phyloP scores from a whole-genome alignment of 345 rosid genomes.

The Aethionema arabicum region DNA sequence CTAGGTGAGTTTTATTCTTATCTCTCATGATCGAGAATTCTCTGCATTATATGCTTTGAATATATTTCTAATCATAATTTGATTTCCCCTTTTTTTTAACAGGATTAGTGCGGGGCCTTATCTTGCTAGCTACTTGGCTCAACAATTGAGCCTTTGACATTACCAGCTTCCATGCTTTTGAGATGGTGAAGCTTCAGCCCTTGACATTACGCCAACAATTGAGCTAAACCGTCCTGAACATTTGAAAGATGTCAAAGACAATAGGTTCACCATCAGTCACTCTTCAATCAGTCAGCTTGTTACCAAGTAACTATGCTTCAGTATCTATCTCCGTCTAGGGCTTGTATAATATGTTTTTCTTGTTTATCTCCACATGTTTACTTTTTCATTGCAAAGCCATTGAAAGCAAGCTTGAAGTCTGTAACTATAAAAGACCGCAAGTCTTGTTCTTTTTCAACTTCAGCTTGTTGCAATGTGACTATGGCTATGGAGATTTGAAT shows the following conservation, averaged over 20 bases:
- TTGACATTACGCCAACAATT: conserved; percentile 34
- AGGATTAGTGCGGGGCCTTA: conserved; percentile 94
- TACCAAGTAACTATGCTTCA: conserved; percentile 42
- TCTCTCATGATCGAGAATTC: conserved; percentile 10
- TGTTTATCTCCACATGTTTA: conserved; percentile 32
- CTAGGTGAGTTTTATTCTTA: conserved; percentile 46
- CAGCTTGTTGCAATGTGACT: conserved; percentile 33
- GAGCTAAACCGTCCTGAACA: conserved; percentile 36
- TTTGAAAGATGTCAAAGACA: conserved; percentile 35
- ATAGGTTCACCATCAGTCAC: conserved; percentile 35
- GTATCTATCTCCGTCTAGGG: conserved; percentile 26
- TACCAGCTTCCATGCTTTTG: conserved; percentile 38
- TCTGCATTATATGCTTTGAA: conserved; percentile 5
- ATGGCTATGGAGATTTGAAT: conserved; percentile 23
- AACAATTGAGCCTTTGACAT: too few relatives aligned
- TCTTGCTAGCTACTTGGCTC: conserved; percentile 89
- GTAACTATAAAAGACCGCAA: conserved; percentile 27
- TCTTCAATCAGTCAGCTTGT: conserved; percentile 47
- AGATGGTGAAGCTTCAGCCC: conserved; percentile 32
- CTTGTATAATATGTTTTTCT: conserved; percentile 29
- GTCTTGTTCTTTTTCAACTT: conserved; percentile 23
- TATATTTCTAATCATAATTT: conserved; percentile 9
- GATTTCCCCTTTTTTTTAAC: conserved; percentile 27
- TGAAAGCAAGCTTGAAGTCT: conserved; percentile 23
- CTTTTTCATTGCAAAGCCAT: conserved; percentile 34